phyloP scores from a whole-genome alignment of 148 eudicot species.

The Tetragonia tetragonoides region DNA sequence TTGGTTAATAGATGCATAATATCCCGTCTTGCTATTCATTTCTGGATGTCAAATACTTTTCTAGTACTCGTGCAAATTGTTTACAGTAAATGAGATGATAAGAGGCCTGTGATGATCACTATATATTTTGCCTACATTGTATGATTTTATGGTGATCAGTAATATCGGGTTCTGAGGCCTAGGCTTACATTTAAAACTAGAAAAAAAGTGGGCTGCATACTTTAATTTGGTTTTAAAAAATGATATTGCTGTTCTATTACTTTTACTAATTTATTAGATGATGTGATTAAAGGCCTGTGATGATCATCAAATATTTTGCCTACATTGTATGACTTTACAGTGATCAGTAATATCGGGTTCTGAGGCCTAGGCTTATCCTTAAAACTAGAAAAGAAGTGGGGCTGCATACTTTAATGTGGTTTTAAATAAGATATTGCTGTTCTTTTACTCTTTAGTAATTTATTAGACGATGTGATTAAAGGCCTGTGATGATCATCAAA shows the following conservation, averaged over 20 bases:
- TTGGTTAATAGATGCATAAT: background rate
- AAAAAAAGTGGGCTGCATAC: no score
- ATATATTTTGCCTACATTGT: constrained; percentile 39
- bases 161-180: constrained; percentile 20
- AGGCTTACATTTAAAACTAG: no score
- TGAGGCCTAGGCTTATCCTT: constrained; percentile 9
- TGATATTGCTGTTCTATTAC: no score
- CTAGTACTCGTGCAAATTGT: no score
- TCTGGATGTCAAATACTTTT: no score
- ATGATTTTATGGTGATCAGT: constrained; percentile 20
- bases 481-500: constrained; percentile 26
- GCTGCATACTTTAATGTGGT: no score
- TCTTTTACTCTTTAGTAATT: no score
- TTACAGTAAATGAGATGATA: background rate
- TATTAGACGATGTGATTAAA: background rate
- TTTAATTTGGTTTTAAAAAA: no score
- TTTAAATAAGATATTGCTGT: no score
- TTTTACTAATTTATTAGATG: no score
- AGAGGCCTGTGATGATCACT: constrained; percentile 1
- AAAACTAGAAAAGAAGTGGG: no score
- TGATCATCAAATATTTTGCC: constrained; percentile 15
- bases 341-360: constrained; percentile 6
- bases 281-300: constrained; percentile 20
- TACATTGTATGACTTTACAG: constrained; percentile 25
- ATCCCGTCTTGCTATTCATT: no score